Percentiles rank a stretch among this genome's conserved stretches.
phyloP scores from a whole-genome alignment of 441 rosid species.

The Syzygium syzygioides region DNA sequence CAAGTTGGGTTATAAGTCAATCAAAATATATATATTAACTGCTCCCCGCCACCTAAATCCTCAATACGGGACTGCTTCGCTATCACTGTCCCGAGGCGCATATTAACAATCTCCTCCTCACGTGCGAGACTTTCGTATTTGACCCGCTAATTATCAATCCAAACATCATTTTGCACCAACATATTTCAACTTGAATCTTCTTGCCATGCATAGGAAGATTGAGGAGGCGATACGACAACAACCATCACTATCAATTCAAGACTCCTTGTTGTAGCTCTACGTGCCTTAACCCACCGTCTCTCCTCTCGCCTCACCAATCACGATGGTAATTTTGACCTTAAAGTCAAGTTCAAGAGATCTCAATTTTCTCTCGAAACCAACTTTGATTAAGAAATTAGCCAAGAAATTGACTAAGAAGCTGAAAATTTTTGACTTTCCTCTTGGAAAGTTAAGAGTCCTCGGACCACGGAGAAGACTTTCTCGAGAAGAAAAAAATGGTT shows the following conservation, averaged over 20 bases:
- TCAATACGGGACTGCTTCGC: accelerated
- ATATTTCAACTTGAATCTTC: neutral
- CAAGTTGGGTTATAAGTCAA: neutral
- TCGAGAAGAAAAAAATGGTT: neutral
- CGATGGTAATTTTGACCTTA: neutral
- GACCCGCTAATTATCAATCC: neutral
- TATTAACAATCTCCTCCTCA: neutral
- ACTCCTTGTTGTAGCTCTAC: neutral
- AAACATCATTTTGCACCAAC: accelerated
- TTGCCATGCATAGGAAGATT: neutral
- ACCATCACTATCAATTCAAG: neutral
- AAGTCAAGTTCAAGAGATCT: neutral
- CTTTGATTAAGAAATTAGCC: neutral
- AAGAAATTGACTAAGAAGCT: neutral
- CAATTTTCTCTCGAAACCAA: neutral
- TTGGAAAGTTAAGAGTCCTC: neutral
- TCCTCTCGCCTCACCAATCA: neutral
- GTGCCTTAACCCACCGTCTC: neutral
- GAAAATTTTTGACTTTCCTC: neutral
- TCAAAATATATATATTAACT: neutral
- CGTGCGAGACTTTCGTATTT: neutral
- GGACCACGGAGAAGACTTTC: neutral
- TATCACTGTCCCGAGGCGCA: accelerated
- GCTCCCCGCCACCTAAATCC: neutral
- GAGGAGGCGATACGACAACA: neutral